Evolutionary conservation across 2,329 filamentous ascomycete genomes (phyloP).

Genomic region (Zymoseptoria pseudotritici): DNA sequence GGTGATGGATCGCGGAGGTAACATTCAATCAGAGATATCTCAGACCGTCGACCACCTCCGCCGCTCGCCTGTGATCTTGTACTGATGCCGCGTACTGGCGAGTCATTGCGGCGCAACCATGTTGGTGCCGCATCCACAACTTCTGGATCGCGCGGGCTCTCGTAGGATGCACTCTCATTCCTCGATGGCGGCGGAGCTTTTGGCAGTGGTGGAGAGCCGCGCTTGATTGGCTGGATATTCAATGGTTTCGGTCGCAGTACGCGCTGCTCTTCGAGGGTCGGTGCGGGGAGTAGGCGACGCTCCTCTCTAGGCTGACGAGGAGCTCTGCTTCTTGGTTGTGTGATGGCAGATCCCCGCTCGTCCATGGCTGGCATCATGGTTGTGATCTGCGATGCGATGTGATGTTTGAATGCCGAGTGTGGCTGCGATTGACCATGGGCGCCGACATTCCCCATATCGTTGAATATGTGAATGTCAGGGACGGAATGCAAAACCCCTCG

Average conservation of each 20-base stretch:
- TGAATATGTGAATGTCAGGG: slow-evolving; percentile 20
- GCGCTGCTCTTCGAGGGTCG: background rate
- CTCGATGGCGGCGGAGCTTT: slow-evolving; percentile 4
- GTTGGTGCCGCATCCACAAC: slow-evolving; percentile 19
- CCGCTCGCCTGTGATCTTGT: slow-evolving; percentile 15
- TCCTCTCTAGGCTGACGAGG: slow-evolving; percentile 13
- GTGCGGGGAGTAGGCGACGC: slow-evolving; percentile 5
- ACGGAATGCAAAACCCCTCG: slow-evolving; percentile 22
- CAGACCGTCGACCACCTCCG: slow-evolving; percentile 19
- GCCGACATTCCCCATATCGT: slow-evolving; percentile 5
- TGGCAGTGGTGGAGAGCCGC: slow-evolving; percentile 1
- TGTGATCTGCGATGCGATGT: background rate
- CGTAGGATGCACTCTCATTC: slow-evolving; percentile 3
- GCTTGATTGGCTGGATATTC: slow-evolving; percentile 2
- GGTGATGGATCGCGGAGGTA: slow-evolving; percentile 22
- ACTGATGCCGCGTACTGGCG: slow-evolving; percentile 1
- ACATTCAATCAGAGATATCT: slow-evolving; percentile 26
- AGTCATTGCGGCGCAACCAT: slow-evolving; percentile 14
- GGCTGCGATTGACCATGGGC: background rate
- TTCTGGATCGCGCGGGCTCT: slow-evolving; percentile 16
- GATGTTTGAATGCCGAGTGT: background rate
- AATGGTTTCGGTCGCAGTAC: slow-evolving; percentile 13
- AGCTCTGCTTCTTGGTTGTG: background rate
- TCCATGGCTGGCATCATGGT: background rate
- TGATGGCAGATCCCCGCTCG: background rate